A percentile compares a stretch with the other conserved stretches of the same genome.
Evolutionary conservation across 148 eudicot species (phyloP).

Genomic region (Vaccinium vitisidaea): DNA sequence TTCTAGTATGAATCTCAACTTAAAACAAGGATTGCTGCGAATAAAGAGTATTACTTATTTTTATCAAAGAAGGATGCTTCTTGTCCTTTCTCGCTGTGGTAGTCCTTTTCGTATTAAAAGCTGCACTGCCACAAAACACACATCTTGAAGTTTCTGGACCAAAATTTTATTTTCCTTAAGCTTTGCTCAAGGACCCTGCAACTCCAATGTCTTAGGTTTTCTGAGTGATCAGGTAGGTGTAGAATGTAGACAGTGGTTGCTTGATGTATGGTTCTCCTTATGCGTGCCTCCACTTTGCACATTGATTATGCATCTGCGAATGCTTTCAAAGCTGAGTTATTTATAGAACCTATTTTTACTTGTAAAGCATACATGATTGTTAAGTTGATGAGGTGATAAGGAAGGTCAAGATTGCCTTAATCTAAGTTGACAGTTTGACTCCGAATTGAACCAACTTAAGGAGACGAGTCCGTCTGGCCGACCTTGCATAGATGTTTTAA

Average conservation of each 20-base stretch:
- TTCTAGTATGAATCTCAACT: background rate
- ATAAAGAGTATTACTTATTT: background rate
- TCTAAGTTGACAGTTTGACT: background rate
- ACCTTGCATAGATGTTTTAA: background rate
- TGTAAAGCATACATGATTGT: background rate
- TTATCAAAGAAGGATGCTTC: background rate
- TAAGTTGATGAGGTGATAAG: background rate
- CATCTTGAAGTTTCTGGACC: background rate
- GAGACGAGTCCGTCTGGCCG: background rate
- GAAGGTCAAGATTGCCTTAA: background rate
- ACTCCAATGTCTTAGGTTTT: background rate
- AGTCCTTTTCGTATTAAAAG: background rate
- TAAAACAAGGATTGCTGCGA: background rate
- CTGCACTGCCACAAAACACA: background rate
- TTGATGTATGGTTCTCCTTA: background rate
- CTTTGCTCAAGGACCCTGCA: background rate
- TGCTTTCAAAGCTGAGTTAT: background rate
- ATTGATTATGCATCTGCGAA: background rate
- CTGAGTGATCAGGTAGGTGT: background rate
- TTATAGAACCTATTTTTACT: background rate
- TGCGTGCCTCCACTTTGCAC: background rate
- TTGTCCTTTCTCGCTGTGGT: background rate
- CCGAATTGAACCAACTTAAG: background rate
- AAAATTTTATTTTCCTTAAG: background rate
- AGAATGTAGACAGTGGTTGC: background rate